phyloP scores from a whole-genome alignment of 1,284 basidiomycete genomes.

The Leccinum pallidistipes region DNA sequence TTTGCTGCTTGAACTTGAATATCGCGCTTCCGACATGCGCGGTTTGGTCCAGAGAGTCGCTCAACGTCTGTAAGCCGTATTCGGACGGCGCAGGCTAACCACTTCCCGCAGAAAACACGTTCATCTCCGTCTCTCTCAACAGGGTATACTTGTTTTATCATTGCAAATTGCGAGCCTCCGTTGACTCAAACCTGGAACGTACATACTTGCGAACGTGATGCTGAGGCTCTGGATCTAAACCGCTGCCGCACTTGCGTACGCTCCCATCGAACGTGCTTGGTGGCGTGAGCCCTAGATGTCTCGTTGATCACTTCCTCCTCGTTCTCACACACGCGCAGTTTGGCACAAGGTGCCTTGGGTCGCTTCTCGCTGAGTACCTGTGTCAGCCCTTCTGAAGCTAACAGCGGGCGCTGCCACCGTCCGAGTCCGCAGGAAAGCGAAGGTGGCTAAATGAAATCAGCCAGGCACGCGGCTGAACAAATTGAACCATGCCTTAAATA shows the following conservation, averaged over 20 bases:
- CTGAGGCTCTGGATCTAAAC: slow-evolving; percentile 28
- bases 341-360: slow-evolving; percentile 9
- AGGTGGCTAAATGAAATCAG: slow-evolving; percentile 41
- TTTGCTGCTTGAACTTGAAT: slow-evolving; percentile 5
- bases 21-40: slow-evolving; percentile 20
- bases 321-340: slow-evolving; percentile 24
- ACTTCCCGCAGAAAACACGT: slow-evolving; percentile 18
- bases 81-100: slow-evolving; percentile 22
- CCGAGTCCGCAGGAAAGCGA: slow-evolving; percentile 30
- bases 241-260: slow-evolving; percentile 4
- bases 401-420: slow-evolving; percentile 19
- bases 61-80: slow-evolving; percentile 8
- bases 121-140: slow-evolving; percentile 30
- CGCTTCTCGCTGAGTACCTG: slow-evolving; percentile 29
- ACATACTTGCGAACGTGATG: slow-evolving; percentile 5
- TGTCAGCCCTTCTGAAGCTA: slow-evolving; percentile 19
- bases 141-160: slow-evolving; percentile 10
- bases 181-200: slow-evolving; percentile 4
- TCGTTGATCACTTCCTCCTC: slow-evolving; percentile 19
- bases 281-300: slow-evolving; percentile 26
- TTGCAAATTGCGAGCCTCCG: slow-evolving; percentile 23
- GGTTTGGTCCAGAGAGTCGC: slow-evolving; percentile 4
- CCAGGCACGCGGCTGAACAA: slow-evolving; percentile 33
- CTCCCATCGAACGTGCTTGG: slow-evolving; percentile 24
- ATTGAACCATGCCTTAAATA: slow-evolving; percentile 34